A percentile compares a stretch with the other conserved stretches of the same genome.
Evolutionary conservation across 768 basidiomycete genomes (phyloP).

Genomic region (Plicaturopsis crispa): DNA sequence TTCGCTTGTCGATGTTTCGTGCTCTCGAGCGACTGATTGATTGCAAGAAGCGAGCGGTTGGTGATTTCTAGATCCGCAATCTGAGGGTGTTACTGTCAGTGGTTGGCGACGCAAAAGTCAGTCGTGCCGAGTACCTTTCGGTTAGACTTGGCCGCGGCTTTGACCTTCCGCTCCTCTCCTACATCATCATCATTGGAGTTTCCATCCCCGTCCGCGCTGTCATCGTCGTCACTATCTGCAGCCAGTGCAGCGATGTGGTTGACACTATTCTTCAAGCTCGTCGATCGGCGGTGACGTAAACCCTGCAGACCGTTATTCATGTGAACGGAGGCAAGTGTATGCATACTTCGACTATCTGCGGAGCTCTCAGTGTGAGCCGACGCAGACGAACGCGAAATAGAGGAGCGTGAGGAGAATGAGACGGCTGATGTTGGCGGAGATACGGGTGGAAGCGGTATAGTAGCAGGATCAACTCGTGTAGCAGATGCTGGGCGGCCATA

Average conservation of each 20-base stretch:
- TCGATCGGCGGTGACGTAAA: too few species aligned
- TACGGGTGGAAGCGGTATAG: slow-evolving; percentile 55
- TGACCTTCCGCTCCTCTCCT: slow-evolving; percentile 44
- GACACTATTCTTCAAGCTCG: too few species aligned
- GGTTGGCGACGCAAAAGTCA: slow-evolving; percentile 3
- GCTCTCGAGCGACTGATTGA: slow-evolving; percentile 78
- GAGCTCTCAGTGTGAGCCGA: slow-evolving; percentile 31
- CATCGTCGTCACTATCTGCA: slow-evolving; percentile 10
- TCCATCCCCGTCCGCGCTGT: slow-evolving; percentile 24
- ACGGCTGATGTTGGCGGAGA: slow-evolving; percentile 68
- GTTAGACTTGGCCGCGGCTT: slow-evolving; percentile 75
- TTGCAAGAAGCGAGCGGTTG: slow-evolving; percentile 76
- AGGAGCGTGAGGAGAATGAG: slow-evolving; percentile 76
- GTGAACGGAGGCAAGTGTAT: too few species aligned
- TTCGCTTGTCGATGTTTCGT: slow-evolving; percentile 73
- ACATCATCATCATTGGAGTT: slow-evolving; percentile 8
- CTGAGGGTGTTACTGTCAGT: slow-evolving; percentile 35
- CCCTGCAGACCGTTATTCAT: too few species aligned
- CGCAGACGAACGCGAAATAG: slow-evolving; percentile 46
- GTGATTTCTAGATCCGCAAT: slow-evolving; percentile 91
- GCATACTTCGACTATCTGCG: slow-evolving; percentile 18
- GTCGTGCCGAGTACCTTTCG: slow-evolving; percentile 51
- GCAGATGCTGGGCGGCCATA: slow-evolving; percentile 9
- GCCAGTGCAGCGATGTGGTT: too few species aligned
- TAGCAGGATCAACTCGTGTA: slow-evolving; percentile 44